Evolutionary conservation across 2,329 filamentous ascomycete species (phyloP).

Genomic region (Aspergillus hortae): DNA sequence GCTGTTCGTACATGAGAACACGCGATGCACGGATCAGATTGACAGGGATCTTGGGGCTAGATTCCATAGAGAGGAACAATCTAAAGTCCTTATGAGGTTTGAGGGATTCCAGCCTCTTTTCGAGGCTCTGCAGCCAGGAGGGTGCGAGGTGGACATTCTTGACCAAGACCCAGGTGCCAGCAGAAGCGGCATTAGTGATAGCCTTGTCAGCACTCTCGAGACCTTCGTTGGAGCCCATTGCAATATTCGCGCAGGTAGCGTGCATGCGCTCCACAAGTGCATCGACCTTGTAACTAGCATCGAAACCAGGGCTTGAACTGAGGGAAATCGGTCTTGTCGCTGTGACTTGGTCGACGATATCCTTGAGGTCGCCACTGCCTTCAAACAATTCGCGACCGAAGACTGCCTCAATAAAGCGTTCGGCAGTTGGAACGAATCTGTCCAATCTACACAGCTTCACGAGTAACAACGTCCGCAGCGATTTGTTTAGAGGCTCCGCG

Average conservation of each 20-base stretch:
- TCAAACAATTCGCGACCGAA: slow-evolving; percentile 83
- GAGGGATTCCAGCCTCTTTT: slow-evolving; percentile 93
- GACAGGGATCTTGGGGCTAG: slow-evolving; percentile 92
- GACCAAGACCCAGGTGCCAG: slow-evolving; percentile 92
- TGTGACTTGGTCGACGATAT: slow-evolving; percentile 79
- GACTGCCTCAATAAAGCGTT: slow-evolving; percentile 82
- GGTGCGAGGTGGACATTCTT: slow-evolving; percentile 98
- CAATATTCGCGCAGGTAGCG: slow-evolving; percentile 89
- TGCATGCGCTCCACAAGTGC: slow-evolving; percentile 80
- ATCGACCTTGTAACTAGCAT: slow-evolving; percentile 98
- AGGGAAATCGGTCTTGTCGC: slow-evolving; percentile 83
- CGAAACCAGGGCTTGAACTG: slow-evolving; percentile 92
- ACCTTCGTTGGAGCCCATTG: slow-evolving; percentile 97
- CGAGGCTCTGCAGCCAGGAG: slow-evolving; percentile 92
- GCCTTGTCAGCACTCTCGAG: slow-evolving; percentile 91
- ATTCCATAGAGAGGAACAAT: slow-evolving; percentile 97
- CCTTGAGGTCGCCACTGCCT: slow-evolving; percentile 76
- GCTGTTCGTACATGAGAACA: slow-evolving; percentile 97
- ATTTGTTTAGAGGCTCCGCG: slow-evolving; percentile 66
- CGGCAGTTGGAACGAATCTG: slow-evolving; percentile 86
- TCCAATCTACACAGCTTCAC: slow-evolving; percentile 95
- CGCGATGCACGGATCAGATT: slow-evolving; percentile 90
- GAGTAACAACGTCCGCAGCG: slow-evolving; percentile 78
- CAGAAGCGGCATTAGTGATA: slow-evolving; percentile 84
- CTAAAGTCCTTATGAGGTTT: slow-evolving; percentile 92